phyloP scores from a whole-genome alignment of 2,329 filamentous ascomycete genomes.

The Colletotrichum sp. region DNA sequence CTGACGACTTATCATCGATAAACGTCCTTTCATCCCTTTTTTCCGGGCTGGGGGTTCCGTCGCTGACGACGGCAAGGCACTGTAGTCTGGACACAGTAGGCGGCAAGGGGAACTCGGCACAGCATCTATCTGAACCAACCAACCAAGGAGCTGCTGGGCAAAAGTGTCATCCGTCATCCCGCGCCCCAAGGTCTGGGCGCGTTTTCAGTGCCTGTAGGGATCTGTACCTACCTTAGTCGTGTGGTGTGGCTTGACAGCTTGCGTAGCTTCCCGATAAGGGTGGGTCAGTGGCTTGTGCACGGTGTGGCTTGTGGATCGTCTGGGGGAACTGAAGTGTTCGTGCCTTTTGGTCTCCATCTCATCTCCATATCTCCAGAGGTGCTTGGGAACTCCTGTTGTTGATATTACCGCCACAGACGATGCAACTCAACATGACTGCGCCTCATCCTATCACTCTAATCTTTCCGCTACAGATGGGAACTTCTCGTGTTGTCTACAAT shows the following conservation, averaged over 20 bases:
- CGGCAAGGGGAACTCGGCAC: neutral
- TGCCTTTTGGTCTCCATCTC: neutral
- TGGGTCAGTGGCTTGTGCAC: neutral
- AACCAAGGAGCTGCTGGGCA: neutral
- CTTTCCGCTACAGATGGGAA: neutral
- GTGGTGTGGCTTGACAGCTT: neutral
- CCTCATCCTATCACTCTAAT: neutral
- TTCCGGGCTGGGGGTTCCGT: neutral
- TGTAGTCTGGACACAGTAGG: neutral
- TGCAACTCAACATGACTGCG: neutral
- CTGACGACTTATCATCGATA: neutral
- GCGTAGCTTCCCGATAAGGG: neutral
- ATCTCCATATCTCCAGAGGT: neutral
- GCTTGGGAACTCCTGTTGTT: neutral
- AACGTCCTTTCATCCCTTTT: constrained; percentile 5
- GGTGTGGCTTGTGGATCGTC: neutral
- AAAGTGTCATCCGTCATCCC: neutral
- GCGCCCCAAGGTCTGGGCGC: neutral
- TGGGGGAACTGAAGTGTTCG: neutral
- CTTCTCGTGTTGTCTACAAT: neutral
- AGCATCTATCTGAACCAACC: neutral
- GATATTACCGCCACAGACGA: neutral
- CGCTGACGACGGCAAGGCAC: constrained; percentile 12
- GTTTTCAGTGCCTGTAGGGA: neutral
- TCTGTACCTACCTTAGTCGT: neutral